phyloP scores from a whole-genome alignment of 2,329 filamentous ascomycete genomes.

The Acrocalymma vagum region DNA sequence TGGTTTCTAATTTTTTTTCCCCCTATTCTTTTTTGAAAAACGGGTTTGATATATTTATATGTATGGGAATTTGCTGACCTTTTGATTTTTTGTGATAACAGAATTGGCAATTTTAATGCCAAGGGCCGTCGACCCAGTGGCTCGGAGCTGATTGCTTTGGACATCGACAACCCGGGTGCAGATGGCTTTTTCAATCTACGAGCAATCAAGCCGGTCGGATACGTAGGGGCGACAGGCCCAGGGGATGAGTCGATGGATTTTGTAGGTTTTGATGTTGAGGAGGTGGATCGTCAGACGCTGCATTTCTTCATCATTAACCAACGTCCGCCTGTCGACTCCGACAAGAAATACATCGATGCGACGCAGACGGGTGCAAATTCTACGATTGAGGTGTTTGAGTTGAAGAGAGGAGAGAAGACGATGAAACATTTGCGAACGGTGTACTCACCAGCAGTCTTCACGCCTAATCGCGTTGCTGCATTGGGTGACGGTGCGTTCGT shows the following conservation, averaged over 20 bases:
- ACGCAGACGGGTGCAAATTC: conserved; percentile 31
- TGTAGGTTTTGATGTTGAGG: conserved; percentile 36
- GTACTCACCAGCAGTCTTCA: conserved; percentile 23
- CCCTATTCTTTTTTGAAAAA: not conserved
- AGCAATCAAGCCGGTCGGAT: conserved; percentile 28
- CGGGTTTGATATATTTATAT: not conserved
- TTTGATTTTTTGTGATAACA: no score
- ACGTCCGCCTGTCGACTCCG: conserved; percentile 31
- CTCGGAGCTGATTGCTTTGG: conserved; percentile 34
- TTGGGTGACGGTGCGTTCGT: conserved; percentile 28
- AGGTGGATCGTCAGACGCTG: conserved; percentile 30
- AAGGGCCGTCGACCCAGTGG: conserved; percentile 30
- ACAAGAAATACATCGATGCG: conserved; percentile 29
- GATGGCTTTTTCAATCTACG: conserved; percentile 35
- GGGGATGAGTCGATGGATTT: conserved; percentile 29
- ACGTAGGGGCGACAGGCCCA: conserved; percentile 30
- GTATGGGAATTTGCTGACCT: conserved; percentile 7
- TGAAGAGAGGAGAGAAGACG: conserved; percentile 23
- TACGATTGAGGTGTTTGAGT: conserved; percentile 37
- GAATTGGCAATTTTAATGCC: conserved; percentile 26
- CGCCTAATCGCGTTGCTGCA: conserved; percentile 33
- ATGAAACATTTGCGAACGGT: conserved; percentile 36
- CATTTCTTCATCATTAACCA: conserved; percentile 39
- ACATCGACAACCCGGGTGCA: conserved; percentile 33
- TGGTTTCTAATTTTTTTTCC: no score